phyloP scores from a whole-genome alignment of 192 early-diverging fungal genomes.

The Dissophora ornata region DNA sequence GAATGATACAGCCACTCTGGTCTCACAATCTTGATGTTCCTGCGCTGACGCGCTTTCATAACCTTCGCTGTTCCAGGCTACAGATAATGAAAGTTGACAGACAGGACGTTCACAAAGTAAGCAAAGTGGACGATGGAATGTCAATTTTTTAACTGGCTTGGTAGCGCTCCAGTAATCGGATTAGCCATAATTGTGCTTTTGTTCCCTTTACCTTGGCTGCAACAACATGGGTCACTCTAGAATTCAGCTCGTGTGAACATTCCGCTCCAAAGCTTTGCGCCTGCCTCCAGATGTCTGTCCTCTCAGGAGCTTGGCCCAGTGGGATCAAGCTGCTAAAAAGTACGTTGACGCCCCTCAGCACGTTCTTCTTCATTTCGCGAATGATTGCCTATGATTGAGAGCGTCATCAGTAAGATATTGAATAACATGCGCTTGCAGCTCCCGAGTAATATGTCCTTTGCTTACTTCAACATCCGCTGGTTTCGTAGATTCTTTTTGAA shows the following conservation, averaged over 20 bases:
- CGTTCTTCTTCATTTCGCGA: slow-evolving; percentile 63
- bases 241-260: slow-evolving; percentile 71
- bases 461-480: slow-evolving; percentile 56
- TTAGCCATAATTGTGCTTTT: neutral
- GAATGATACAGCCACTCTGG: slow-evolving; percentile 81
- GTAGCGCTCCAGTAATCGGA: no score
- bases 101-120: neutral
- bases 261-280: slow-evolving; percentile 86
- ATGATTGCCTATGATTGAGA: slow-evolving; percentile 63
- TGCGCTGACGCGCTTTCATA: slow-evolving; percentile 65
- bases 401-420: no score
- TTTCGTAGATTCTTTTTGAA: neutral
- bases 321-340: slow-evolving; percentile 90
- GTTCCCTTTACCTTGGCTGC: slow-evolving; percentile 75
- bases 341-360: slow-evolving; percentile 75
- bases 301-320: slow-evolving; percentile 65
- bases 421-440: no score
- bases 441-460: neutral
- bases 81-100: slow-evolving; percentile 2
- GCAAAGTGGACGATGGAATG: neutral
- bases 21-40: slow-evolving; percentile 62
- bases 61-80: slow-evolving; percentile 83
- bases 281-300: slow-evolving; percentile 84
- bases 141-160: no score
- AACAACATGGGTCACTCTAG: slow-evolving; percentile 87